These are phyloP conservation scores for Aspergillus terreus DNA, from an alignment of 2,329 filamentous ascomycete genomes.

Conservation along the genomic window DNA sequence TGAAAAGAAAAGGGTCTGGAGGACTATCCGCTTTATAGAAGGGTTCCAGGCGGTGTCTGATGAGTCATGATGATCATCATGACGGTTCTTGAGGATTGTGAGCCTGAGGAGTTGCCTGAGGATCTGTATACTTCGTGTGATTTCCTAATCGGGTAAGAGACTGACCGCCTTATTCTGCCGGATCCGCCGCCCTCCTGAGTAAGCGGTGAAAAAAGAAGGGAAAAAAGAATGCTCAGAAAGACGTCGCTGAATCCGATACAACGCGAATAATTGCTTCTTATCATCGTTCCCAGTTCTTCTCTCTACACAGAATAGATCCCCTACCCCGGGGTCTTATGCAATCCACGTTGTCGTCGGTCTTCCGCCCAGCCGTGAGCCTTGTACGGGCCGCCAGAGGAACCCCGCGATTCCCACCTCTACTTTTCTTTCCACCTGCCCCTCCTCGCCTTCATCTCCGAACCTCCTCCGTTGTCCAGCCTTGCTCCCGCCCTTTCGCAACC, in stretches of 20 bases:
- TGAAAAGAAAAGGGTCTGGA: too few species aligned
- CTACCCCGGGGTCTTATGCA: constrained; percentile 8
- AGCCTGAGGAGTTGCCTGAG: too few species aligned
- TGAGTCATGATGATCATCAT: too few species aligned
- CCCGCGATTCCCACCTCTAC: constrained; percentile 14
- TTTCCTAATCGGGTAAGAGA: too few species aligned
- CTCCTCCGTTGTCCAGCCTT: constrained; percentile 12
- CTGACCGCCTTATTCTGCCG: too few species aligned
- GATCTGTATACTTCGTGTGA: too few species aligned
- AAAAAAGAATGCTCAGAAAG: not conserved
- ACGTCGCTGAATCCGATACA: not conserved
- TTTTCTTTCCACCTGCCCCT: constrained; percentile 21
- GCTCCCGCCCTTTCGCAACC: constrained; percentile 18
- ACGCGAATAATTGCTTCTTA: not conserved
- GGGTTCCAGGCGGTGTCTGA: too few species aligned
- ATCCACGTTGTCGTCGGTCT: constrained; percentile 17
- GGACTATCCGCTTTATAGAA: too few species aligned
- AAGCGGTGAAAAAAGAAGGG: not conserved
- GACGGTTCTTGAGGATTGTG: too few species aligned
- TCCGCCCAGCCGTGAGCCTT: constrained; percentile 11
- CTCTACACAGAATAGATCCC: constrained; percentile 12
- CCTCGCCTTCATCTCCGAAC: constrained; percentile 23
- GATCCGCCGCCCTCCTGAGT: not conserved
- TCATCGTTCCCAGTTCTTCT: not conserved
- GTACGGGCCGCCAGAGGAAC: constrained; percentile 16